These are phyloP conservation scores for Sclerotinia minor DNA, from an alignment of 2,329 filamentous ascomycete genomes.

Conservation along the genomic window DNA sequence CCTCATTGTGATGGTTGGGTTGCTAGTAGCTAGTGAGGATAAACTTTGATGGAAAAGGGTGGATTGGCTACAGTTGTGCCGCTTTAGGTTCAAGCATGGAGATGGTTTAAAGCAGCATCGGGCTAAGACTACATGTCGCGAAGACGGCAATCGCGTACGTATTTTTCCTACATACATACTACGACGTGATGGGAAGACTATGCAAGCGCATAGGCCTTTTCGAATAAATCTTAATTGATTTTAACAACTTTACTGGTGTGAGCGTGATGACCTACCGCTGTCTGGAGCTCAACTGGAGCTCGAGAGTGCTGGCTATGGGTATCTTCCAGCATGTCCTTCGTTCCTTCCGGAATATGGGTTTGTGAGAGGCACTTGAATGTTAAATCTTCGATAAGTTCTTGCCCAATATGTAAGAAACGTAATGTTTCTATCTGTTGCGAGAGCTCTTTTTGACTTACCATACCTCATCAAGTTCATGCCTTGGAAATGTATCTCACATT, in stretches of 20 bases:
- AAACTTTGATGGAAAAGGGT: background rate
- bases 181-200: background rate
- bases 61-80: background rate
- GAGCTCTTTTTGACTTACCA: background rate
- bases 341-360: background rate
- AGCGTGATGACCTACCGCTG: background rate
- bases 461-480: background rate
- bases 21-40: background rate
- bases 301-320: background rate
- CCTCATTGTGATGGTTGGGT: no score
- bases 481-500: constrained; percentile 13
- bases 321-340: background rate
- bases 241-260: background rate
- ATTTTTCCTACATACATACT: background rate
- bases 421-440: background rate
- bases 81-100: background rate
- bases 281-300: background rate
- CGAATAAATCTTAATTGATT: background rate
- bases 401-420: background rate
- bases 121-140: background rate
- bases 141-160: background rate
- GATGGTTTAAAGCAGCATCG: background rate
- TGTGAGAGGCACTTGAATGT: background rate
- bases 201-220: background rate
- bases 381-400: background rate